phyloP scores from a whole-genome alignment of 2,329 filamentous ascomycete species.

The Trichoderma atroviride region DNA sequence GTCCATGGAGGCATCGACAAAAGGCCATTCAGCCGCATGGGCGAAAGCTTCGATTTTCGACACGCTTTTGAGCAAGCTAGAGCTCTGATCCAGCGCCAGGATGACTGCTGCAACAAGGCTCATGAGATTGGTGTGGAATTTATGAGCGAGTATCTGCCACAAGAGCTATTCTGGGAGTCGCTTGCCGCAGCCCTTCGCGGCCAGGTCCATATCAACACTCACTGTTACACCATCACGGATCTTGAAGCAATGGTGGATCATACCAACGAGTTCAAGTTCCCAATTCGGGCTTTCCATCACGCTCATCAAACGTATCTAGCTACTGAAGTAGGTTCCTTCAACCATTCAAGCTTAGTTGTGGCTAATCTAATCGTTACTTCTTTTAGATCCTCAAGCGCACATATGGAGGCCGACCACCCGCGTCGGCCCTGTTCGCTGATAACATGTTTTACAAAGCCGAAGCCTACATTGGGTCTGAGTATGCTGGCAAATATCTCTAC shows the following conservation, averaged over 20 bases:
- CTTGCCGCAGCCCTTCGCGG: slow-evolving; percentile 65
- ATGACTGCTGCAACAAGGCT: slow-evolving; percentile 68
- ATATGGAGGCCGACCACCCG: slow-evolving; percentile 57
- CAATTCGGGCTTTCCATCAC: slow-evolving; percentile 69
- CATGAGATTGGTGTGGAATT: slow-evolving; percentile 52
- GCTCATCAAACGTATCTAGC: slow-evolving; percentile 68
- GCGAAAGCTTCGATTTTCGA: slow-evolving; percentile 70
- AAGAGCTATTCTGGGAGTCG: slow-evolving; percentile 65
- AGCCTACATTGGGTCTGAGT: slow-evolving; percentile 65
- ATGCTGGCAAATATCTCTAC: slow-evolving; percentile 66
- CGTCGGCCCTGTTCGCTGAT: slow-evolving; percentile 67
- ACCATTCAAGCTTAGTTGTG: neutral
- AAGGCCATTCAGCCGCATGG: slow-evolving; percentile 62
- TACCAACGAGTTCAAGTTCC: slow-evolving; percentile 71
- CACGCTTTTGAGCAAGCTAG: slow-evolving; percentile 67
- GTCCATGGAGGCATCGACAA: slow-evolving; percentile 60
- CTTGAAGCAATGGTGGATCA: slow-evolving; percentile 70
- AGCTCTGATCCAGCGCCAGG: slow-evolving; percentile 59
- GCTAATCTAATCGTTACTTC: neutral
- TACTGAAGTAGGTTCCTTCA: slow-evolving; percentile 54
- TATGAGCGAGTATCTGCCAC: slow-evolving; percentile 61
- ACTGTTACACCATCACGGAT: slow-evolving; percentile 72
- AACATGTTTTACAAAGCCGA: slow-evolving; percentile 75
- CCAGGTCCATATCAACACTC: slow-evolving; percentile 69
- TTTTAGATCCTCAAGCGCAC: slow-evolving; percentile 57